phyloP scores from a whole-genome alignment of 2,329 filamentous ascomycete species.

The Delphinella strobiligena region DNA sequence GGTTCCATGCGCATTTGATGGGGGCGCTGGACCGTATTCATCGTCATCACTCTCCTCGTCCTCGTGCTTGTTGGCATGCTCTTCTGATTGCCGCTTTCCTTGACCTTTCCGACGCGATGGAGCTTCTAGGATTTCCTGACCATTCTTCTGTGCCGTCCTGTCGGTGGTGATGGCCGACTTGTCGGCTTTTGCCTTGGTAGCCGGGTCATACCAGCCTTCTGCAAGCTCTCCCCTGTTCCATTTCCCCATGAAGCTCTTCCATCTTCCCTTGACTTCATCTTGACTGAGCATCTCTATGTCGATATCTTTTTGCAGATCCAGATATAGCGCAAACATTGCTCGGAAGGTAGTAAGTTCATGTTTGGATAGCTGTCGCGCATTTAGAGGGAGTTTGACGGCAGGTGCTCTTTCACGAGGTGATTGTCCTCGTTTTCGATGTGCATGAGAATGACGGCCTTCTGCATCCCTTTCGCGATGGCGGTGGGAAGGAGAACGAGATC shows the following conservation, averaged over 20 bases:
- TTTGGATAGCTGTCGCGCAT: conserved; percentile 54
- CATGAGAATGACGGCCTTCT: not conserved
- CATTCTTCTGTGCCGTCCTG: conserved; percentile 1
- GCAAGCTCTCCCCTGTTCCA: conserved; percentile 84
- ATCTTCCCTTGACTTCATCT: conserved; percentile 67
- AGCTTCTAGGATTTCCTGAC: not conserved
- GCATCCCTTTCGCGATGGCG: not conserved
- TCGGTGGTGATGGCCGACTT: conserved; percentile 10
- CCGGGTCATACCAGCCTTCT: conserved; percentile 87
- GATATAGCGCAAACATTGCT: conserved; percentile 68
- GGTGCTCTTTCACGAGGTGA: conserved; percentile 12
- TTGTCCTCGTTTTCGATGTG: conserved; percentile 6
- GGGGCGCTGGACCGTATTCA: conserved; percentile 42
- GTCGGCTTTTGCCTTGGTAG: conserved; percentile 47
- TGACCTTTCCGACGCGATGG: conserved; percentile 13
- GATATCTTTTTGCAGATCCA: conserved; percentile 76
- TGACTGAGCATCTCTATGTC: conserved; percentile 57
- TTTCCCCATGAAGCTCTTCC: conserved; percentile 85
- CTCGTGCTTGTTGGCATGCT: conserved; percentile 23
- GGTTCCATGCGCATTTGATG: conserved; percentile 18
- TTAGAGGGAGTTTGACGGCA: conserved; percentile 44
- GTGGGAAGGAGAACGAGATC: conserved; percentile 2
- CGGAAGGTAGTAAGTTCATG: conserved; percentile 54
- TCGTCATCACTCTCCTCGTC: conserved; percentile 51
- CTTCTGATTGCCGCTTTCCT: conserved; percentile 10